A percentile compares a stretch with the other conserved stretches of the same genome.
phyloP scores from a whole-genome alignment of 768 basidiomycete genomes.

The Amanita brunnescens region DNA sequence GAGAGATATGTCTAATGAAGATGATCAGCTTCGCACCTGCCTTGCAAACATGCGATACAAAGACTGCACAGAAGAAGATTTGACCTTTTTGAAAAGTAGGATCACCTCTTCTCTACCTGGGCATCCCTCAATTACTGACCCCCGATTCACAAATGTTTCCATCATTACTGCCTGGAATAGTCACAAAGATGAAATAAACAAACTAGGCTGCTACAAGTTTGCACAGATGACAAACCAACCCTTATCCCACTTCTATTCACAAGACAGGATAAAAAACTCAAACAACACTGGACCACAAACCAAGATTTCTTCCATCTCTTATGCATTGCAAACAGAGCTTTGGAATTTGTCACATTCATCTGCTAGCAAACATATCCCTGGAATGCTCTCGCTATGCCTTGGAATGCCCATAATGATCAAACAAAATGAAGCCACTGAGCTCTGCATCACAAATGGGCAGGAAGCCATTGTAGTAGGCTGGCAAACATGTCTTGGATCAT shows the following conservation, averaged over 20 bases:
- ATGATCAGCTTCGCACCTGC: slow-evolving; percentile 17
- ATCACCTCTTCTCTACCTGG: not conserved
- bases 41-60: slow-evolving; percentile 26
- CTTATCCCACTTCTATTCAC: slow-evolving; percentile 20
- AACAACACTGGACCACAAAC: too few species aligned
- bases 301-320: too few species aligned
- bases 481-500: slow-evolving; percentile 12
- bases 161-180: slow-evolving; percentile 25
- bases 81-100: slow-evolving; percentile 19
- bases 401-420: slow-evolving; percentile 24
- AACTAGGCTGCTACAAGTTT: slow-evolving; percentile 18
- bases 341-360: slow-evolving; percentile 7
- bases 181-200: slow-evolving; percentile 25
- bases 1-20: slow-evolving; percentile 12
- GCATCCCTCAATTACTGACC: not conserved
- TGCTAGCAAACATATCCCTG: slow-evolving; percentile 10
- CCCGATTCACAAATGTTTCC: slow-evolving; percentile 21
- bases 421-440: slow-evolving; percentile 20
- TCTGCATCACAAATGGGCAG: slow-evolving; percentile 27
- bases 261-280: slow-evolving; percentile 13
- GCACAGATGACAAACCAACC: slow-evolving; percentile 17
- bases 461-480: slow-evolving; percentile 24
- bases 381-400: slow-evolving; percentile 20
- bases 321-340: slow-evolving; percentile 6
- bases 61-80: slow-evolving; percentile 18